phyloP scores from a whole-genome alignment of 2,329 filamentous ascomycete genomes.

The Monosporascus cannonballus region DNA sequence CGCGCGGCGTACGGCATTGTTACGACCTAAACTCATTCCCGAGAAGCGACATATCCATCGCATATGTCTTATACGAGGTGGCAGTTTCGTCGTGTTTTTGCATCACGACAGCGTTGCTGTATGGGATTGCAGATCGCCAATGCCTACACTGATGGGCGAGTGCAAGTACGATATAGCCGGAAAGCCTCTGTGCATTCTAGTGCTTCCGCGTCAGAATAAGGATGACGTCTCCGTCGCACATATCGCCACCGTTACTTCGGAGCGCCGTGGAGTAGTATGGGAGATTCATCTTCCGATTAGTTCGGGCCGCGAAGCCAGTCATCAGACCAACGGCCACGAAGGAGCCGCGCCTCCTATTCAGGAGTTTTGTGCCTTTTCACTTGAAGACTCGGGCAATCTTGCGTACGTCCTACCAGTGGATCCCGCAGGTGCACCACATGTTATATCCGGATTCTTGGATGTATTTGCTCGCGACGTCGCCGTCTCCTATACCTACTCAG shows the following conservation, averaged over 20 bases:
- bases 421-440: conserved; percentile 68
- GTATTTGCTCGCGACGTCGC: conserved; percentile 81
- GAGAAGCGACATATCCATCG: conserved; percentile 69
- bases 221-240: conserved; percentile 56
- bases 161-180: conserved; percentile 55
- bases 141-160: conserved; percentile 53
- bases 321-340: conserved; percentile 26
- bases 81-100: conserved; percentile 75
- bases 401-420: conserved; percentile 75
- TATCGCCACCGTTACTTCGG: conserved; percentile 75
- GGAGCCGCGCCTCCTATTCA: conserved; percentile 36
- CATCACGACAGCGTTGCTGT: conserved; percentile 64
- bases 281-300: conserved; percentile 56
- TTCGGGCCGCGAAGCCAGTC: conserved; percentile 18
- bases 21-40: conserved; percentile 62
- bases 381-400: conserved; percentile 54
- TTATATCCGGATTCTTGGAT: conserved; percentile 74
- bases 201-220: conserved; percentile 58
- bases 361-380: conserved; percentile 66
- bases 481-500: conserved; percentile 73
- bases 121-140: conserved; percentile 67
- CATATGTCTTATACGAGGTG: conserved; percentile 71
- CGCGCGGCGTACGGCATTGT: conserved; percentile 46
- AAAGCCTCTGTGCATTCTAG: conserved; percentile 73
- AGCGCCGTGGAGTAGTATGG: conserved; percentile 77